Percentiles rank a stretch among this genome's conserved stretches.
Conservation (phyloP, 1,284 basidiomycete genomes). For the Microbotryomycetes sp. region DNA sequence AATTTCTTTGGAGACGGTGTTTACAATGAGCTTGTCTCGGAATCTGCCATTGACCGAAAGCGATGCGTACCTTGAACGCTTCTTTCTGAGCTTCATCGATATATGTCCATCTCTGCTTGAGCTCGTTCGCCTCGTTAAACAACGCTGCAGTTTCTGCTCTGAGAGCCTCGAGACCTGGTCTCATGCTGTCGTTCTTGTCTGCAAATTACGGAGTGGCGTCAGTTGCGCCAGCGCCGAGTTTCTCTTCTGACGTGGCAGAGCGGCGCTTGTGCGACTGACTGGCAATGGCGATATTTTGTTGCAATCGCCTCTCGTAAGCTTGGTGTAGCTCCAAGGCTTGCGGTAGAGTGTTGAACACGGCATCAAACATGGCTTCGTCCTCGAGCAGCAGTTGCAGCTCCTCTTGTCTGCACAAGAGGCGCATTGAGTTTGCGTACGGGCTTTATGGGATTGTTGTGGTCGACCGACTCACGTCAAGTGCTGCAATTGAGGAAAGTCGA, state of each 20-base stretch:
- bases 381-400: conserved; percentile 79
- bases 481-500: conserved; percentile 17
- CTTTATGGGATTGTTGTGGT: neutral
- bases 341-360: conserved; percentile 68
- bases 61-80: conserved; percentile 64
- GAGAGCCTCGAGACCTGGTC: conserved; percentile 48
- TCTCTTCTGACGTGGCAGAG: neutral
- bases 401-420: conserved; percentile 52
- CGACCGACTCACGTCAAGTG: conserved; percentile 5
- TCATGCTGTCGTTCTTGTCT: conserved; percentile 68
- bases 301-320: conserved; percentile 59
- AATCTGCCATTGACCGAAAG: neutral
- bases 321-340: conserved; percentile 65
- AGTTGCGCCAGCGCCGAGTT: neutral
- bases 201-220: neutral
- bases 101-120: conserved; percentile 74
- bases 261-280: conserved; percentile 44
- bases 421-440: neutral
- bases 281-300: conserved; percentile 74
- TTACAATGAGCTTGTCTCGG: neutral
- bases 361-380: conserved; percentile 76
- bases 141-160: conserved; percentile 43
- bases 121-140: conserved; percentile 69
- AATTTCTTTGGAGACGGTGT: conserved; percentile 53
- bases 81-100: conserved; percentile 77